Percentiles rank a stretch among this genome's conserved stretches.
phyloP scores from a whole-genome alignment of 2,329 filamentous ascomycete species.

The Penicillium expansum region DNA sequence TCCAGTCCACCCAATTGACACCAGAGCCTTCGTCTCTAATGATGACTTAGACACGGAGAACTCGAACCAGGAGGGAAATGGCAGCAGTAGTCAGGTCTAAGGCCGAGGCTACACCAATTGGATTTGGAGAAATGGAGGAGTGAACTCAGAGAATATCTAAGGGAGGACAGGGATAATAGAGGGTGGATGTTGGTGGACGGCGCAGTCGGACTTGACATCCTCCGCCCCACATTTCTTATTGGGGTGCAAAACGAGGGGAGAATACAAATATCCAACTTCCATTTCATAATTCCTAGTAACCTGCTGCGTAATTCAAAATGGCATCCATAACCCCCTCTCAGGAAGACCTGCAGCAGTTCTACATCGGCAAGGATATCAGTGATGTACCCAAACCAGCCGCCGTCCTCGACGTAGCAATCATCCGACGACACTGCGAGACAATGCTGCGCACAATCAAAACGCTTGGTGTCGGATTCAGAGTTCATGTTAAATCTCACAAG shows the following conservation, averaged over 20 bases:
- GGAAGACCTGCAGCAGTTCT: conserved; percentile 32
- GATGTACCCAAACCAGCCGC: conserved; percentile 65
- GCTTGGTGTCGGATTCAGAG: conserved; percentile 65
- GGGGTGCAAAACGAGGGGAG: neutral
- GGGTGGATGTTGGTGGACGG: neutral
- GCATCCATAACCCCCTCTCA: conserved; percentile 10
- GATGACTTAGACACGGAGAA: no score
- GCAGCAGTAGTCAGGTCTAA: no score
- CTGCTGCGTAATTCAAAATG: conserved; percentile 1
- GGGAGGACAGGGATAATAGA: neutral
- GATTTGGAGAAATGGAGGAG: neutral
- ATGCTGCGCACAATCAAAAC: conserved; percentile 65
- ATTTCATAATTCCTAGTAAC: neutral
- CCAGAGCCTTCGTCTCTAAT: neutral
- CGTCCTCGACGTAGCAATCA: conserved; percentile 65
- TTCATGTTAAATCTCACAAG: conserved; percentile 84
- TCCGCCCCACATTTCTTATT: conserved; percentile 8
- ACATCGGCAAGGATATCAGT: conserved; percentile 59
- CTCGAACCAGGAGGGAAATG: neutral
- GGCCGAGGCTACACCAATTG: no score
- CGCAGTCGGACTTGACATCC: conserved; percentile 2
- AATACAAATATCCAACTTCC: conserved; percentile 1
- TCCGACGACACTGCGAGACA: conserved; percentile 64
- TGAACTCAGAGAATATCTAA: neutral
- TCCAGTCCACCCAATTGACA: neutral